Evolutionary conservation across 306 rosid species (phyloP).

Genomic region (Myrica gale): DNA sequence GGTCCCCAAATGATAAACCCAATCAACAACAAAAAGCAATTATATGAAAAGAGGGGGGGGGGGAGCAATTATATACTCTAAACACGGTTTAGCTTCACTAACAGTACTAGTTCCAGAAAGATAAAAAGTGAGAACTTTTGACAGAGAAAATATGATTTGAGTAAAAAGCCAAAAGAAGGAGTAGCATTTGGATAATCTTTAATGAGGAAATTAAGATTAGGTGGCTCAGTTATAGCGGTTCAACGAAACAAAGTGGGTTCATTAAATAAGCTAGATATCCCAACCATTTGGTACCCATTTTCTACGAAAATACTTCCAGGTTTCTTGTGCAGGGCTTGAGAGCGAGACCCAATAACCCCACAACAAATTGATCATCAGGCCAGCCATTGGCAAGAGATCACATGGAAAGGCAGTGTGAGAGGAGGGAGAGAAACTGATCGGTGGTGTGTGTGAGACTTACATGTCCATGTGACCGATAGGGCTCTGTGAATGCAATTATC

Average conservation of each 20-base stretch:
- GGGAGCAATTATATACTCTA: constrained; percentile 25
- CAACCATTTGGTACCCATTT: neutral
- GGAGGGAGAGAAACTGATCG: neutral
- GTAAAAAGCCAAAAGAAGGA: constrained; percentile 8
- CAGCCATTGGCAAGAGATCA: constrained; percentile 16
- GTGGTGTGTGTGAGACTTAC: constrained; percentile 31
- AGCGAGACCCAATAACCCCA: constrained; percentile 19
- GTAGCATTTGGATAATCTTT: constrained; percentile 19
- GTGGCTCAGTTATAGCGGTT: constrained; percentile 25
- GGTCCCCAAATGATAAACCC: constrained; percentile 39
- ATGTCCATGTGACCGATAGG: constrained; percentile 47
- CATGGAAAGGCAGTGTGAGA: constrained; percentile 17
- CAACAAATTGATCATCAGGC: constrained; percentile 24
- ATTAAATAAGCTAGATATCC: constrained; percentile 19
- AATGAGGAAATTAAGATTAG: constrained; percentile 17
- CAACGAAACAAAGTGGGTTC: constrained; percentile 15
- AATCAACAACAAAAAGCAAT: constrained; percentile 41
- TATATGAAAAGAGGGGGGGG: constrained; percentile 6
- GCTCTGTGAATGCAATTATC: constrained; percentile 25
- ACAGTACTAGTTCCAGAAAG: constrained; percentile 30
- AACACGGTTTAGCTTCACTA: constrained; percentile 37
- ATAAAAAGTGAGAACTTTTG: constrained; percentile 31
- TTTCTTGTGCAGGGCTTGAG: constrained; percentile 10
- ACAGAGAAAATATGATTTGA: constrained; percentile 15
- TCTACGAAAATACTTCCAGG: constrained; percentile 9